Evolutionary conservation across 2,329 filamentous ascomycete genomes (phyloP).

Genomic region (Alternaria infectoria): DNA sequence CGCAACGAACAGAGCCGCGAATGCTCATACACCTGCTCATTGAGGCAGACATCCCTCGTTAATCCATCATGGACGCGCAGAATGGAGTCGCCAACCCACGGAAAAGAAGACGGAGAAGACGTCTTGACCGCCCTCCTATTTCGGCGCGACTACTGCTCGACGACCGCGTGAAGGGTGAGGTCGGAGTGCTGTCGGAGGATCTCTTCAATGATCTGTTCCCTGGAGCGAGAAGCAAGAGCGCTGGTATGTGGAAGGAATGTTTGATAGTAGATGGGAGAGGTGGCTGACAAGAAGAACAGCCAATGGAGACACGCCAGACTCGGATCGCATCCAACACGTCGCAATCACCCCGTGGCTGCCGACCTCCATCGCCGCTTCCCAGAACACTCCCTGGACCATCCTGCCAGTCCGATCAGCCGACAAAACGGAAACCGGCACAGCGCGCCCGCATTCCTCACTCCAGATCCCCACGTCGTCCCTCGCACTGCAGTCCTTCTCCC

Average conservation of each 20-base stretch:
- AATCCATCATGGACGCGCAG: conserved; percentile 37
- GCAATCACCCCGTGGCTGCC: conserved; percentile 78
- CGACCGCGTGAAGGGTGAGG: conserved; percentile 81
- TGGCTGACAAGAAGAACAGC: conserved; percentile 10
- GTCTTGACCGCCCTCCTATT: conserved; percentile 72
- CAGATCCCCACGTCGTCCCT: conserved; percentile 76
- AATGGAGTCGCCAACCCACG: conserved; percentile 47
- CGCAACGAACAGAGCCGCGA: conserved; percentile 23
- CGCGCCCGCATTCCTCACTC: conserved; percentile 72
- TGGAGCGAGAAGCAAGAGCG: conserved; percentile 22
- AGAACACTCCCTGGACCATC: conserved; percentile 80
- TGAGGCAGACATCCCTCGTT: conserved; percentile 12
- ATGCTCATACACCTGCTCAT: conserved; percentile 12
- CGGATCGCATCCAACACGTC: conserved; percentile 60
- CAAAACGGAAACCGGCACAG: conserved; percentile 42
- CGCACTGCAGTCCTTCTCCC: conserved; percentile 79
- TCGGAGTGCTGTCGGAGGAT: conserved; percentile 86
- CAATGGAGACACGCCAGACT: conserved; percentile 10
- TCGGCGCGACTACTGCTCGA: conserved; percentile 83
- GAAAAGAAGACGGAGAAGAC: conserved; percentile 61
- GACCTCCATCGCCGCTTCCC: conserved; percentile 53
- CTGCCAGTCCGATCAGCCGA: conserved; percentile 69
- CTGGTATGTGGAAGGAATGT: conserved; percentile 22
- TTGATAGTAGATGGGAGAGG: background rate
- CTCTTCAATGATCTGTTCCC: conserved; percentile 83